Evolutionary conservation across 495 filamentous ascomycete genomes (phyloP), one percentile per base, ranked within the genome.

Genomic region (Lophium mytilinum): DNA sequence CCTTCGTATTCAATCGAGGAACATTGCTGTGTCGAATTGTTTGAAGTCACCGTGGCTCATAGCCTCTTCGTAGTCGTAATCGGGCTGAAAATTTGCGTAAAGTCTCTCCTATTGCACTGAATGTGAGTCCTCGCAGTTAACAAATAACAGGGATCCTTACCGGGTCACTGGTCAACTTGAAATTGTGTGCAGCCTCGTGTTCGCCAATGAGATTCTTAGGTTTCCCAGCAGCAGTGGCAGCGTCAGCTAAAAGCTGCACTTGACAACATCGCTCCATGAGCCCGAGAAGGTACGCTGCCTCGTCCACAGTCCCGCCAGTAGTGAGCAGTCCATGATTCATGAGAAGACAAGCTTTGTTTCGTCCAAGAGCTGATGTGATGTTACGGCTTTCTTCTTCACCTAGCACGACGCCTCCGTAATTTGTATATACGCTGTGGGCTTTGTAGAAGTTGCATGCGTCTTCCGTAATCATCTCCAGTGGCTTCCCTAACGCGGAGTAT

Each of bases 341-440:
- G 9, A 83, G 71, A 9, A 83, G 76, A 14, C 18, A n/a, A 51
- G 14, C 33, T 12, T 73, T 69, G 6, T 63, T 63, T 21, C 50
- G 35, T 0, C 78, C 79, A 1, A 83, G 68, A 34, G 74, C 69
- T 15, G 62, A 51, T 12, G 79, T 77, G 60, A 83, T 80, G 40
- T 70, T 72, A 42, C 69, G 50, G 1, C 80, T 78, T 47, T 83
- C 80, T 15, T 74, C 71, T 6, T 69, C 64, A 6, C 67, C 77
- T 37, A 82, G 70, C 0, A 82, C 80, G 50, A 83, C 75, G 34
- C 81, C 80, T 19, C 79, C 80, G 64, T 80, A 83, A 5, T 71
- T 63, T 15, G 66, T 65, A 63, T 83, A 80, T 0, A 83, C 78
- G 15, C 73, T 73, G 56, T 77, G 75, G 4, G 70, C 69, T 9